phyloP scores from a whole-genome alignment of 2,329 filamentous ascomycete species.

The Magnaporthiopsis incrustans region DNA sequence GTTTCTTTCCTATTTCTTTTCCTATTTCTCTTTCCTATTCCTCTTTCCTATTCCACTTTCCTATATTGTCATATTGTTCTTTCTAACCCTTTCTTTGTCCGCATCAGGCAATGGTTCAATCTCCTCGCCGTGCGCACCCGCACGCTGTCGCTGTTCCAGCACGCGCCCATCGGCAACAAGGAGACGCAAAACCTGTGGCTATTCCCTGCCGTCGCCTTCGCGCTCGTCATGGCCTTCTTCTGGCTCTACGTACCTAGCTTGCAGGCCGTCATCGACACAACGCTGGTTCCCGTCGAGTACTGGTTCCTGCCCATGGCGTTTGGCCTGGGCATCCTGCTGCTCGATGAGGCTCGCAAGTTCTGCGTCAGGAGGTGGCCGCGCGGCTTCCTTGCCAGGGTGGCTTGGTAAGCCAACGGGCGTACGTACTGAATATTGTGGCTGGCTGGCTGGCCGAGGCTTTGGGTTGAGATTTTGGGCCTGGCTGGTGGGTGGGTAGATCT shows the following conservation, averaged over 20 bases:
- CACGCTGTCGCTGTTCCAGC: conserved; percentile 60
- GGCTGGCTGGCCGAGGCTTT: too few relatives aligned
- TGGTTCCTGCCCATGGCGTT: conserved; percentile 73
- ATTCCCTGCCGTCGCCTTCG: conserved; percentile 63
- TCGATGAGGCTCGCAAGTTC: conserved; percentile 62
- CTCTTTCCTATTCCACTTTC: too few relatives aligned
- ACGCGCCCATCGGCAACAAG: conserved; percentile 59
- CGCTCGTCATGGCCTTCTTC: conserved; percentile 61
- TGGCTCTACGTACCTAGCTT: conserved; percentile 61
- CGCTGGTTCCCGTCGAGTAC: conserved; percentile 58
- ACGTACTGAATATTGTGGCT: too few relatives aligned
- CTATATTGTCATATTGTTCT: not conserved
- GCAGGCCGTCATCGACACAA: conserved; percentile 52
- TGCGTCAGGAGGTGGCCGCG: conserved; percentile 50
- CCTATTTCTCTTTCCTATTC: not conserved
- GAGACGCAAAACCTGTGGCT: conserved; percentile 59
- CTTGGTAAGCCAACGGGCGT: conserved; percentile 41
- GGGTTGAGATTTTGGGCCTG: too few relatives aligned
- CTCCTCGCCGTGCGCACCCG: conserved; percentile 61
- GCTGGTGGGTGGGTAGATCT: too few relatives aligned
- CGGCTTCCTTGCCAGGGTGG: conserved; percentile 48
- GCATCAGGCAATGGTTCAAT: conserved; percentile 60
- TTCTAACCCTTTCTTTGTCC: not conserved
- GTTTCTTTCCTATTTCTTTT: too few relatives aligned
- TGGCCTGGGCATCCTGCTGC: conserved; percentile 52